These are phyloP conservation scores for Sclerotinia sclerotiorum DNA, from an alignment of 2,329 filamentous ascomycete species.

Conservation along the genomic window DNA sequence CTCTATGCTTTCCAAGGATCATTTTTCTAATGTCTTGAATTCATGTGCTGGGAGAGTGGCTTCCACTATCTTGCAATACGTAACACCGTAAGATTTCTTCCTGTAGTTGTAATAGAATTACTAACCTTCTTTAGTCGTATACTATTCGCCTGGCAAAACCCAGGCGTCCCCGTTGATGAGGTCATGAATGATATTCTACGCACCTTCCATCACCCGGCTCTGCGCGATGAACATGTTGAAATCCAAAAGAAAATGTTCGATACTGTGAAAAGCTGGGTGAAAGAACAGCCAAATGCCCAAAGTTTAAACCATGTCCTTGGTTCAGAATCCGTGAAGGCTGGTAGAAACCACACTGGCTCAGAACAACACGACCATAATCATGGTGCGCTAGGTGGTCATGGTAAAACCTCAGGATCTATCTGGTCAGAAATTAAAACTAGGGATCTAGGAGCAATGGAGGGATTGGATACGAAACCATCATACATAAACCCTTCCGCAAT, in stretches of 20 bases:
- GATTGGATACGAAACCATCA: constrained; percentile 46
- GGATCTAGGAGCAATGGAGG: constrained; percentile 57
- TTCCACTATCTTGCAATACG: constrained; percentile 77
- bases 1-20: constrained; percentile 80
- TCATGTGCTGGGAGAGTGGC: constrained; percentile 74
- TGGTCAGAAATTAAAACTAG: constrained; percentile 62
- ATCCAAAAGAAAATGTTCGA: constrained; percentile 88
- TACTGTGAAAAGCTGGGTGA: constrained; percentile 78
- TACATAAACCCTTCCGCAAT: constrained; percentile 28
- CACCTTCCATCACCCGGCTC: constrained; percentile 87
- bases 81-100: constrained; percentile 67
- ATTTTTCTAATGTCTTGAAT: constrained; percentile 78
- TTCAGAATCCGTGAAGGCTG: constrained; percentile 77
- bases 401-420: constrained; percentile 58
- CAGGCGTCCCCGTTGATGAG: constrained; percentile 76
- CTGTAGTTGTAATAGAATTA: background rate
- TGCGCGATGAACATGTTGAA: constrained; percentile 72
- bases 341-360: constrained; percentile 70
- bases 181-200: constrained; percentile 77
- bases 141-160: constrained; percentile 90
- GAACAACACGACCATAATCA: constrained; percentile 39
- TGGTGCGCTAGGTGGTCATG: constrained; percentile 46
- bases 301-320: constrained; percentile 74
- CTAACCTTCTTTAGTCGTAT: constrained; percentile 56
- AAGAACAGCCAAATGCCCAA: constrained; percentile 64